Percentiles rank a stretch among this genome's conserved stretches.
Conservation (phyloP, 106 monocot species). For the Triglochin maritima region DNA sequence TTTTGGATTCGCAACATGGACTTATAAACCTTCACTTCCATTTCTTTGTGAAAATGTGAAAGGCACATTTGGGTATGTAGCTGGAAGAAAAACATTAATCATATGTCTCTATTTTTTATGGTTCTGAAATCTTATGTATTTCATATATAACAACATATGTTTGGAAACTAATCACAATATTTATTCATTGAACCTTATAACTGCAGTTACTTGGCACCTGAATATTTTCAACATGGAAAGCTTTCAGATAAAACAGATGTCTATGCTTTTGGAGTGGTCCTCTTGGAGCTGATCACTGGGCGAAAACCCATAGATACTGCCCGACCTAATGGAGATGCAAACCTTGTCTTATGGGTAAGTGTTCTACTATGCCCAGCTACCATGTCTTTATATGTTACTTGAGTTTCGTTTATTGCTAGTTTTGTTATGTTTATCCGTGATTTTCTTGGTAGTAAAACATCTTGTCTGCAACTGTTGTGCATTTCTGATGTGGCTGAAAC, state of each 20-base stretch:
- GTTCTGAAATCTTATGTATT: background rate
- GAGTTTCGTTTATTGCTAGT: background rate
- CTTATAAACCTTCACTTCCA: conserved; percentile 61
- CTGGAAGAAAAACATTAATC: background rate
- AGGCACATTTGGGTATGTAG: conserved; percentile 82
- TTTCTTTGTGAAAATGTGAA: conserved; percentile 87
- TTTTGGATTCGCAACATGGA: conserved; percentile 90
- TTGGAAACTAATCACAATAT: too few species aligned
- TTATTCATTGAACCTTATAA: background rate
- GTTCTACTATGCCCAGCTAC: background rate
- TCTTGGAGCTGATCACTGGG: conserved; percentile 72
- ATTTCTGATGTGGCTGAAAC: too few species aligned
- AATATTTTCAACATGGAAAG: conserved; percentile 91
- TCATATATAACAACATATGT: background rate
- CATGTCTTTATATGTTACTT: background rate
- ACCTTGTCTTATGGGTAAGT: conserved; percentile 68
- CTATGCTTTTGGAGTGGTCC: conserved; percentile 77
- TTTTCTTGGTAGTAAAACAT: background rate
- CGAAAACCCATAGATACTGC: conserved; percentile 58
- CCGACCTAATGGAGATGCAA: conserved; percentile 61
- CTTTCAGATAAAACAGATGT: conserved; percentile 88
- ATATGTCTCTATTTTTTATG: background rate
- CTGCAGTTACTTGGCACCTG: conserved; percentile 79
- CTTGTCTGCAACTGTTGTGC: too few species aligned
- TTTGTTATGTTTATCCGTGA: background rate